Evolutionary conservation across 129 eudicot species (phyloP).

Genomic region (Artemisia argyi): DNA sequence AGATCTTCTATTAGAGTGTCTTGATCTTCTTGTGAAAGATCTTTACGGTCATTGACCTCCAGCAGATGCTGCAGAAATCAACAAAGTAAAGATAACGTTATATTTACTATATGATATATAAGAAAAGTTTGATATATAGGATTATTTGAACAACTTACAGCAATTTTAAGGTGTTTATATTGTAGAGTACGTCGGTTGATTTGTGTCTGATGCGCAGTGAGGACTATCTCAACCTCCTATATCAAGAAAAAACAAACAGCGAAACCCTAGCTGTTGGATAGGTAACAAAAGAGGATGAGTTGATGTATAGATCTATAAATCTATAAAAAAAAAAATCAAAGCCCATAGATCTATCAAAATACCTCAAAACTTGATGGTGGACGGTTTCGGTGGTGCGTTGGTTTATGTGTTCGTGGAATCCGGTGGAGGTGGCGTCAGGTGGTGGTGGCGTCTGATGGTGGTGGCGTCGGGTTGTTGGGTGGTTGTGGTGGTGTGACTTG

Average conservation of each 20-base stretch:
- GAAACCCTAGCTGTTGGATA: too few relatives aligned
- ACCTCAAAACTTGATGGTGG: too few relatives aligned
- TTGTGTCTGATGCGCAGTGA: conserved; percentile 99
- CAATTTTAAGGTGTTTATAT: conserved; percentile 81
- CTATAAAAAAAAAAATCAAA: too few relatives aligned
- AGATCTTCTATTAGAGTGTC: conserved; percentile 93
- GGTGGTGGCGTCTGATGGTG: too few relatives aligned
- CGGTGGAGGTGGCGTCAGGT: too few relatives aligned
- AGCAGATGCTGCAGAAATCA: conserved; percentile 69
- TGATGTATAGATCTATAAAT: too few relatives aligned
- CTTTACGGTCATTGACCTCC: conserved; percentile 82
- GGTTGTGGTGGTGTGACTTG: too few relatives aligned
- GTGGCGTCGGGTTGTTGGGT: too few relatives aligned
- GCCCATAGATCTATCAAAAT: too few relatives aligned
- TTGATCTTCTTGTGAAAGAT: conserved; percentile 83
- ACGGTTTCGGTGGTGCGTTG: too few relatives aligned
- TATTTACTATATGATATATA: neutral
- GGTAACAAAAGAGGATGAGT: too few relatives aligned
- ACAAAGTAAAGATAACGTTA: neutral
- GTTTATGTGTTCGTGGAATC: too few relatives aligned
- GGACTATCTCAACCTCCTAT: conserved; percentile 93
- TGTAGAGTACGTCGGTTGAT: conserved; percentile 92
- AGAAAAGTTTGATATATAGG: neutral
- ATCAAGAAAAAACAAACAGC: conserved; percentile 23
- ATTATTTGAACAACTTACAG: conserved; percentile 46